Evolutionary conservation across 129 eudicot species (phyloP), one percentile per base, ranked within the genome.

Genomic region (Pulicaria dysenterica): DNA sequence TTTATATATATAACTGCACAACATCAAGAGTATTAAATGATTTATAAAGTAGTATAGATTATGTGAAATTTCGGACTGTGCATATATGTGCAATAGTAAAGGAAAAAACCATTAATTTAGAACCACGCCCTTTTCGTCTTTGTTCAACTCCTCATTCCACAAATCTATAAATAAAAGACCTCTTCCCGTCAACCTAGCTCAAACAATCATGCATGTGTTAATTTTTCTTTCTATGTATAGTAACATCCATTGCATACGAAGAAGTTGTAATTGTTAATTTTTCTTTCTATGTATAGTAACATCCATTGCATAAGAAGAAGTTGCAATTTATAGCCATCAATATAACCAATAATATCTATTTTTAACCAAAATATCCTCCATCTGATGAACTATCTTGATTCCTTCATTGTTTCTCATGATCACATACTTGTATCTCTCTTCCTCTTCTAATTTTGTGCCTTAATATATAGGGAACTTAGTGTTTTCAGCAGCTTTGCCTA

Each of bases 401-500:
- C 12, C 15, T 38, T 61, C 39, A 37, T 61, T 14, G 8, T 61
- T 38, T 61, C 67, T 24, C 31, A 24, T 24, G 31, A 6, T 61
- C 31, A 38, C 8, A 61, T 38, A 31, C 13, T 61, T 61, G 48
- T 1, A 61, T 61, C 47, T 61, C 6, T 61, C 45, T 37, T 59
- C 45, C 44, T 58, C 15, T 12, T 36, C 64, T 36, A 24, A 24
- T 24, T 24, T 24, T 62, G 6, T 59, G 3, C 55, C 58, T 13
- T 44, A 63, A 13, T n/a, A n/a, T n/a, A n/a, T 14, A 63, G 6
- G 7, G 15, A 63, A 63, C 31, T 13, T 49, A 5, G 36, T 40
- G 58, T 15, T 63, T 63, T 41, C 55, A 41, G 50, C 51, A 41
- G 37, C 51, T 63, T 63, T 63, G 68, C 68, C 68, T 63, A 40